Conservation (phyloP, 1,284 basidiomycete species). For the Volvariella surrecta region DNA sequence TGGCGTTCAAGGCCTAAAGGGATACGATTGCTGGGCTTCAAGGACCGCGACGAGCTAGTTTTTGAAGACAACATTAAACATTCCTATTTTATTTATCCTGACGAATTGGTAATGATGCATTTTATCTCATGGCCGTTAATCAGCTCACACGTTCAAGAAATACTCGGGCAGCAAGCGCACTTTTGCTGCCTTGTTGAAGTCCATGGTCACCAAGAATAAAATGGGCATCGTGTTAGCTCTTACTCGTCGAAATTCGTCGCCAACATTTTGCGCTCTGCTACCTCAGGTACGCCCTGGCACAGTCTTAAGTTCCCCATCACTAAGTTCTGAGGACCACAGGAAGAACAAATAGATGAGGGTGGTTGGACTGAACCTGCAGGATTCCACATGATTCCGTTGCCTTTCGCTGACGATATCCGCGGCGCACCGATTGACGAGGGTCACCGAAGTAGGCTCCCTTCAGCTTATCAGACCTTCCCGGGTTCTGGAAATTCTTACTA, state of each 20-base stretch:
- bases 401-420: constrained; percentile 93
- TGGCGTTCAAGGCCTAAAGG: constrained; percentile 25
- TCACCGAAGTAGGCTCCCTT: constrained; percentile 37
- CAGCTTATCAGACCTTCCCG: constrained; percentile 4
- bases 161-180: constrained; percentile 89
- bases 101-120: constrained; percentile 65
- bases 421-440: constrained; percentile 54
- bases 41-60: constrained; percentile 58
- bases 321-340: constrained; percentile 28
- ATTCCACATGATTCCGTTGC: constrained; percentile 86
- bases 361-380: constrained; percentile 84
- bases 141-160: constrained; percentile 31
- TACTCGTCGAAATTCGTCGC: constrained; percentile 65
- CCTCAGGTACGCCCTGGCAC: constrained; percentile 59
- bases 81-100: constrained; percentile 87
- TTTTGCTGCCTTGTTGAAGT: constrained; percentile 81
- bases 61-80: constrained; percentile 92
- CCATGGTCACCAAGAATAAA: constrained; percentile 77
- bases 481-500: constrained; percentile 1
- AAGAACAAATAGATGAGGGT: constrained; percentile 63
- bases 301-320: constrained; percentile 1
- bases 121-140: background rate
- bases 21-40: constrained; percentile 91
- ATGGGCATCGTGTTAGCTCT: constrained; percentile 75
- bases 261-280: constrained; percentile 78